A percentile compares a stretch with the other conserved stretches of the same genome.
phyloP scores from a whole-genome alignment of 768 basidiomycete species.

The Trametes elegans region DNA sequence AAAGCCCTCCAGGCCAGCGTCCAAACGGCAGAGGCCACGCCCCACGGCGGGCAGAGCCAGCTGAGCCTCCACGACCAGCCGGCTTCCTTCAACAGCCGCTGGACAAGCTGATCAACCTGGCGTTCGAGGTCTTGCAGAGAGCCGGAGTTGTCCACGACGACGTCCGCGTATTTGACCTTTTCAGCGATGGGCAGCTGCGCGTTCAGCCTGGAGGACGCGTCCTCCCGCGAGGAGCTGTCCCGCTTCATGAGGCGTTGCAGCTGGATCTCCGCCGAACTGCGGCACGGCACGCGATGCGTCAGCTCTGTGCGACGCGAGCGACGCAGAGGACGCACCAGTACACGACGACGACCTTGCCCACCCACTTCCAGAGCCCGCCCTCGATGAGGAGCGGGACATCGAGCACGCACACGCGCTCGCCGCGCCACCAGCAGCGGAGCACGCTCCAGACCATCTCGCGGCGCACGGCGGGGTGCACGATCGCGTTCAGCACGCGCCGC shows the following conservation, averaged over 20 bases:
- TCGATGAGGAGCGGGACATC: conserved; percentile 95
- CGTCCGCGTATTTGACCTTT: conserved; percentile 83
- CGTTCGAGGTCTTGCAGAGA: conserved; percentile 60
- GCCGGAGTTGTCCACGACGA: conserved; percentile 89
- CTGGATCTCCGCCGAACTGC: conserved; percentile 80
- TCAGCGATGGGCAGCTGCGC: conserved; percentile 78
- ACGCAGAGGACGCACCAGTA: conserved; percentile 65
- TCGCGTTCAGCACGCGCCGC: conserved; percentile 72
- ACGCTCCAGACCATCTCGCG: conserved; percentile 72
- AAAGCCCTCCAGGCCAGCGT: conserved; percentile 36
- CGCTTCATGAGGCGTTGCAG: conserved; percentile 78
- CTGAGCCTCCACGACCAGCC: conserved; percentile 62
- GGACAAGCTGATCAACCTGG: conserved; percentile 47
- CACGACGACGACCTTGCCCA: conserved; percentile 83
- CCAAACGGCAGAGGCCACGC: conserved; percentile 46
- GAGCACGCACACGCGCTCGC: conserved; percentile 76
- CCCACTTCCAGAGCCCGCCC: conserved; percentile 78
- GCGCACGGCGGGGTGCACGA: conserved; percentile 90
- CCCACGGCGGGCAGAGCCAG: conserved; percentile 59
- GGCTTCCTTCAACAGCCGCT: conserved; percentile 39
- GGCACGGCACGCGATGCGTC: background rate
- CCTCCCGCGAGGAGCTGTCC: conserved; percentile 61
- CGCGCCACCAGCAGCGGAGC: conserved; percentile 68
- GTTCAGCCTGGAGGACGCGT: conserved; percentile 70
- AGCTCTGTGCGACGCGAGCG: background rate